Evolutionary conservation across 1,139 yeast species (phyloP).

Genomic region (Casaregolazyma lundiana): DNA sequence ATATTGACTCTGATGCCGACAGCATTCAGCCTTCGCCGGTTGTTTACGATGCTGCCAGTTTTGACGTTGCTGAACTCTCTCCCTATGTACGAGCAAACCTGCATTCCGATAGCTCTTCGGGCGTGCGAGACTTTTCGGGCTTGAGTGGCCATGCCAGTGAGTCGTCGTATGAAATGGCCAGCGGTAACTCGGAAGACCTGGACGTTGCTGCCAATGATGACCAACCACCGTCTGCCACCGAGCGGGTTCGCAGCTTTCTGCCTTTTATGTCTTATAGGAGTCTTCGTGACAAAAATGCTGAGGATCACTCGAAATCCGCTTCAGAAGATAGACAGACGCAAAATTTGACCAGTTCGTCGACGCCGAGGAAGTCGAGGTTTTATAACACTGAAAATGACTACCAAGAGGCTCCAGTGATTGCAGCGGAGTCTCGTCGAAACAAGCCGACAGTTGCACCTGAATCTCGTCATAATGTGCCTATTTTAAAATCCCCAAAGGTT

Average conservation of each 20-base stretch:
- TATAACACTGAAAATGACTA: slow-evolving; percentile 6
- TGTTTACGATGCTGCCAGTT: slow-evolving; percentile 4
- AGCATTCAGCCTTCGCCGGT: slow-evolving; percentile 11
- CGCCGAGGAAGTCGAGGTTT: neutral
- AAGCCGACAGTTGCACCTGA: neutral
- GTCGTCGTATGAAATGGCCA: slow-evolving; percentile 7
- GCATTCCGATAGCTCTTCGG: neutral
- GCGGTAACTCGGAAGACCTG: slow-evolving; percentile 1
- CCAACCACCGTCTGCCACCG: slow-evolving; percentile 5
- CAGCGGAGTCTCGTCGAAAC: neutral
- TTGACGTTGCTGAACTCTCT: neutral
- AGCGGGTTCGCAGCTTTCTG: slow-evolving; percentile 2
- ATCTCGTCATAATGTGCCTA: neutral
- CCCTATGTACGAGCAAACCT: neutral
- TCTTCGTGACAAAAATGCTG: slow-evolving; percentile 7
- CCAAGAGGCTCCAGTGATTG: no score
- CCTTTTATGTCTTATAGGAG: slow-evolving; percentile 5
- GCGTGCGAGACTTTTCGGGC: slow-evolving; percentile 1
- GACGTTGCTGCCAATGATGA: neutral
- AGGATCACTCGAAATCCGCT: slow-evolving; percentile 1
- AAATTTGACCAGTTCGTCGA: slow-evolving; percentile 1
- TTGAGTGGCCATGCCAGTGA: slow-evolving; percentile 4
- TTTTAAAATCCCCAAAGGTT: slow-evolving; percentile 5
- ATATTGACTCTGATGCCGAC: slow-evolving; percentile 9
- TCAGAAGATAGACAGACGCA: neutral